Conservation (phyloP, 495 filamentous ascomycete genomes). For the Rusavskia elegans region DNA sequence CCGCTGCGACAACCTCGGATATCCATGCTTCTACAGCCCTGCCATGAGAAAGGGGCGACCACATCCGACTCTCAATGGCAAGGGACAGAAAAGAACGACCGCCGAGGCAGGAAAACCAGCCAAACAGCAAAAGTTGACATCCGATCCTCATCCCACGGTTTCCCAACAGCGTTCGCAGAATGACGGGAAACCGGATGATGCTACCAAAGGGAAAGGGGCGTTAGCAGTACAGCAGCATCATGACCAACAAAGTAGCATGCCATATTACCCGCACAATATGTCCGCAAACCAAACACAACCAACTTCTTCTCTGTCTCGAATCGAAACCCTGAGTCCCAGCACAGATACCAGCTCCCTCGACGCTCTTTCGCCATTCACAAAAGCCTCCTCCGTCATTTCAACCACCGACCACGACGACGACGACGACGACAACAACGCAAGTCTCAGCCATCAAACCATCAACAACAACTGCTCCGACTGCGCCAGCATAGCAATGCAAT, state of each 20-base stretch:
- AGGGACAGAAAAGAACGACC: background rate
- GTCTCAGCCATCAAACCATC: background rate
- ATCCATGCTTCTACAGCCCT: conserved; percentile 25
- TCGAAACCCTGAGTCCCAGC: background rate
- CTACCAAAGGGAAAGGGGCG: too few relatives aligned
- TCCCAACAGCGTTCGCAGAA: too few relatives aligned
- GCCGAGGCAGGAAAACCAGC: background rate
- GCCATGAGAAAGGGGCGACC: conserved; percentile 7
- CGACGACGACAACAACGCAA: background rate
- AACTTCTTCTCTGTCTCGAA: too few relatives aligned
- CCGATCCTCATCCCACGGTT: too few relatives aligned
- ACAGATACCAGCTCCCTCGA: background rate
- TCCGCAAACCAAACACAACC: too few relatives aligned
- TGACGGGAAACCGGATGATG: too few relatives aligned
- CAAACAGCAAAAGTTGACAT: too few relatives aligned
- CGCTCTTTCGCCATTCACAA: background rate
- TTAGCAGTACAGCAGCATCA: too few relatives aligned
- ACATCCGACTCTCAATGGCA: conserved; percentile 4
- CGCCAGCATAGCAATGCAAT: background rate
- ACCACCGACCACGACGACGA: background rate
- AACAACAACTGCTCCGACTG: background rate
- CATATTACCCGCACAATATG: too few relatives aligned
- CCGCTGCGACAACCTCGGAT: conserved; percentile 20
- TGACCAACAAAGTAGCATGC: too few relatives aligned
- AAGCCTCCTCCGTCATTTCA: background rate